These are phyloP conservation scores for Penstemon eatonii DNA, from an alignment of 257 asterid genomes.

Conservation along the genomic window DNA sequence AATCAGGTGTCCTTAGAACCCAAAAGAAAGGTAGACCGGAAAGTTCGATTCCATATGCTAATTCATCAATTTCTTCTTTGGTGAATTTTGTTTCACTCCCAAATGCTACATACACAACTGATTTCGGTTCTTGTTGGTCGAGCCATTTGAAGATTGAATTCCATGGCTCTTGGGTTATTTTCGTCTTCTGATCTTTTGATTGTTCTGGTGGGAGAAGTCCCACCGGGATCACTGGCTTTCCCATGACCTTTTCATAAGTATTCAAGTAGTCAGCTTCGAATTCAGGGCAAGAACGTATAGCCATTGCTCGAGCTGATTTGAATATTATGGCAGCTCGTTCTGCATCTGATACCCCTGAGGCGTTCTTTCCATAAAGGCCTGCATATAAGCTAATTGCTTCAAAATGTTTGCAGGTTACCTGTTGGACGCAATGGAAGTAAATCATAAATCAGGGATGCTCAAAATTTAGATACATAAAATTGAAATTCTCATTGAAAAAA, in stretches of 20 bases:
- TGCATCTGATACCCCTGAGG: conserved; percentile 21
- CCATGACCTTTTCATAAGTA: background rate
- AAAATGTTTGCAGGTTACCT: conserved; percentile 1
- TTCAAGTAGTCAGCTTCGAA: conserved; percentile 31
- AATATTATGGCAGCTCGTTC: conserved; percentile 18
- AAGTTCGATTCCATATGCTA: conserved; percentile 34
- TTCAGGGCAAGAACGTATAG: conserved; percentile 20
- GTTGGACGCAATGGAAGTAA: too few species aligned
- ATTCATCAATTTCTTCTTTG: conserved; percentile 32
- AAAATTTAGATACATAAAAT: too few species aligned
- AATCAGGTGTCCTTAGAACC: conserved; percentile 27
- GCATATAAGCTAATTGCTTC: conserved; percentile 14
- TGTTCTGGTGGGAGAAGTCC: conserved; percentile 32
- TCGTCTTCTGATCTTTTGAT: background rate
- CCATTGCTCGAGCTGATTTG: conserved; percentile 11
- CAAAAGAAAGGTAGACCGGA: conserved; percentile 31
- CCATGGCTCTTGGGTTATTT: background rate
- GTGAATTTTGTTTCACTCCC: conserved; percentile 32
- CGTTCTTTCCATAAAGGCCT: conserved; percentile 1
- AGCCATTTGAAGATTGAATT: conserved; percentile 33
- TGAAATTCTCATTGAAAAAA: too few species aligned
- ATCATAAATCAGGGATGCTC: too few species aligned
- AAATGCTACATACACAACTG: conserved; percentile 33
- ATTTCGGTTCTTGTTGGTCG: conserved; percentile 19
- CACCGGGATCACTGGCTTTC: conserved; percentile 25